phyloP scores from a whole-genome alignment of 106 monocot species.

The Phalaenopsis aphrodite region DNA sequence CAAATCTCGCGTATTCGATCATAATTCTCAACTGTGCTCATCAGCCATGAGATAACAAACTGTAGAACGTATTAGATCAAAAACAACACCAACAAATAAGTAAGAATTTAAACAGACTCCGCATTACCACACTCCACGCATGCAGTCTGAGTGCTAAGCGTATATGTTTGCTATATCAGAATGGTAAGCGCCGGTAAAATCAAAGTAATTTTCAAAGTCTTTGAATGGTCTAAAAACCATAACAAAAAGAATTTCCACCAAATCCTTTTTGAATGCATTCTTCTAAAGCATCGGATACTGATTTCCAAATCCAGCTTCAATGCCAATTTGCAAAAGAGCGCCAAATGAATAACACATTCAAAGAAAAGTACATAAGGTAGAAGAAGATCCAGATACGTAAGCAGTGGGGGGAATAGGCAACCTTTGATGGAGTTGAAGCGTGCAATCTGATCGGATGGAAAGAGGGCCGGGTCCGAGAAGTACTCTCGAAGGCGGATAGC shows the following conservation, averaged over 20 bases:
- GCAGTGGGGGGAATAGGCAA: conserved; percentile 1
- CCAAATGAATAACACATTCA: background rate
- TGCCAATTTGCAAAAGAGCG: background rate
- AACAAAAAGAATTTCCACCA: background rate
- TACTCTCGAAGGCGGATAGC: conserved; percentile 82
- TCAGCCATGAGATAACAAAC: background rate
- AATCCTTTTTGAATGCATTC: background rate
- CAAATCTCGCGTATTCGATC: background rate
- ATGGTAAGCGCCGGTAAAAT: background rate
- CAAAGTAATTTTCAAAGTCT: background rate
- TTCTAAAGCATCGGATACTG: background rate
- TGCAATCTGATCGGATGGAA: conserved; percentile 76
- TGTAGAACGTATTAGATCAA: background rate
- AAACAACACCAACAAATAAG: background rate
- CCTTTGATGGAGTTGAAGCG: conserved; percentile 66
- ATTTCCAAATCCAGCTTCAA: background rate
- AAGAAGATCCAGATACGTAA: background rate
- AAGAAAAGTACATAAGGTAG: background rate
- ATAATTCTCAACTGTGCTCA: background rate
- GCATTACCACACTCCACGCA: background rate
- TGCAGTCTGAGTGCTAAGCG: background rate
- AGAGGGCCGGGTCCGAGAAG: conserved; percentile 62
- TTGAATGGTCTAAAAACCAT: background rate
- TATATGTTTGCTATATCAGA: background rate
- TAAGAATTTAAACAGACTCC: background rate